These are phyloP conservation scores for Xerocomellus amylosporus DNA, from an alignment of 768 basidiomycete genomes.

Conservation along the genomic window DNA sequence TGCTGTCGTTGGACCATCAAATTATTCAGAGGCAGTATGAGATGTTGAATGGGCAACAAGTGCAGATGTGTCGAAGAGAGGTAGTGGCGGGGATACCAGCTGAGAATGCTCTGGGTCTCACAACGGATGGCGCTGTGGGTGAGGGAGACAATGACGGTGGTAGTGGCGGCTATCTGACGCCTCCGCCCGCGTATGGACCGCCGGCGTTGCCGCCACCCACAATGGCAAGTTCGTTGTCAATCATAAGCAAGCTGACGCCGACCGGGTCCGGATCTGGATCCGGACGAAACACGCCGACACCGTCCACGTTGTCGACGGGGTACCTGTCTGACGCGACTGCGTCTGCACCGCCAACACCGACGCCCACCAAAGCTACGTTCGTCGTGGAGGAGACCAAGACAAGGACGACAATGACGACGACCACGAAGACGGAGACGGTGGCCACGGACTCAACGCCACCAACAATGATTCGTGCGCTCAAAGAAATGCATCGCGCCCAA, in stretches of 20 bases:
- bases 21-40: slow-evolving; percentile 12
- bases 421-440: not conserved
- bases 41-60: slow-evolving; percentile 6
- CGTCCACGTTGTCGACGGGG: not conserved
- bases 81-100: not conserved
- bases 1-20: slow-evolving; percentile 18
- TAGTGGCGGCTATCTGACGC: not conserved
- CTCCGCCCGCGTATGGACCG: slow-evolving; percentile 8
- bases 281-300: not conserved
- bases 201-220: not conserved
- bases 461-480: slow-evolving; percentile 5
- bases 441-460: not conserved
- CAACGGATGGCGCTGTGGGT: not conserved
- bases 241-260: not conserved
- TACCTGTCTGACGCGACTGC: not conserved
- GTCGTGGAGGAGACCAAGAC: not conserved
- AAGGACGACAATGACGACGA: not conserved
- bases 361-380: slow-evolving; percentile 12
- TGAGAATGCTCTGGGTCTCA: slow-evolving; percentile 13
- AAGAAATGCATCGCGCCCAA: slow-evolving; percentile 21
- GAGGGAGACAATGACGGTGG: not conserved
- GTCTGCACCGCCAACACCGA: slow-evolving; percentile 6
- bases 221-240: not conserved
- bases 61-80: slow-evolving; percentile 1
- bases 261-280: not conserved